Percentiles rank a stretch among this genome's conserved stretches.
Conservation (phyloP, 1,139 yeast genomes). For the Blastobotrys ciferrii region DNA sequence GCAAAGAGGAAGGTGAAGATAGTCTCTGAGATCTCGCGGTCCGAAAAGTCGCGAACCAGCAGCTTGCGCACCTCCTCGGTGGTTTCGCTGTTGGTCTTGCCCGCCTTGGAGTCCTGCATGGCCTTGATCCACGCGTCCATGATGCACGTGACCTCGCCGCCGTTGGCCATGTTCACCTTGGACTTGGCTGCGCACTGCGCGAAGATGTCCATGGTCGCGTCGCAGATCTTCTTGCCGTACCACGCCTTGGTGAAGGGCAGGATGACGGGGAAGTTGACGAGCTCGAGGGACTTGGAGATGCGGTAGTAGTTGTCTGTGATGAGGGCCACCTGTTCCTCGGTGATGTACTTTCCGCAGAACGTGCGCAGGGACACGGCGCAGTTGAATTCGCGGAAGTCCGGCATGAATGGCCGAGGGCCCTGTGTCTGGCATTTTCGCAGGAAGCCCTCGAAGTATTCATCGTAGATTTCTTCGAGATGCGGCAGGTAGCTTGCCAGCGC, state of each 20-base stretch:
- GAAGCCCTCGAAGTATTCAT: constrained; percentile 69
- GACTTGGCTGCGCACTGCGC: constrained; percentile 86
- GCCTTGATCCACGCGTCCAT: constrained; percentile 92
- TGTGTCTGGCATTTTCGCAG: constrained; percentile 53
- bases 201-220: constrained; percentile 88
- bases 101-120: constrained; percentile 73
- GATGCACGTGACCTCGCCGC: constrained; percentile 79
- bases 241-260: constrained; percentile 95
- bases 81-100: constrained; percentile 41
- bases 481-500: constrained; percentile 86
- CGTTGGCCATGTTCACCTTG: constrained; percentile 71
- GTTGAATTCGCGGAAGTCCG: constrained; percentile 90
- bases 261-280: constrained; percentile 95
- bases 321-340: constrained; percentile 80
- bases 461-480: constrained; percentile 78
- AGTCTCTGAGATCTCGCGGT: constrained; percentile 92
- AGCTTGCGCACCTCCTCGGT: constrained; percentile 51
- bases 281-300: constrained; percentile 92
- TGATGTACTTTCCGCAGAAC: constrained; percentile 92
- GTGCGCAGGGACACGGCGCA: constrained; percentile 92
- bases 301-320: constrained; percentile 89
- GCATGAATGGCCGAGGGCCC: constrained; percentile 75
- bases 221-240: constrained; percentile 94
- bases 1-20: constrained; percentile 95
- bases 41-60: constrained; percentile 77